These are phyloP conservation scores for Aspergillus funiculosus DNA, from an alignment of 495 filamentous ascomycete species.

Conservation along the genomic window DNA sequence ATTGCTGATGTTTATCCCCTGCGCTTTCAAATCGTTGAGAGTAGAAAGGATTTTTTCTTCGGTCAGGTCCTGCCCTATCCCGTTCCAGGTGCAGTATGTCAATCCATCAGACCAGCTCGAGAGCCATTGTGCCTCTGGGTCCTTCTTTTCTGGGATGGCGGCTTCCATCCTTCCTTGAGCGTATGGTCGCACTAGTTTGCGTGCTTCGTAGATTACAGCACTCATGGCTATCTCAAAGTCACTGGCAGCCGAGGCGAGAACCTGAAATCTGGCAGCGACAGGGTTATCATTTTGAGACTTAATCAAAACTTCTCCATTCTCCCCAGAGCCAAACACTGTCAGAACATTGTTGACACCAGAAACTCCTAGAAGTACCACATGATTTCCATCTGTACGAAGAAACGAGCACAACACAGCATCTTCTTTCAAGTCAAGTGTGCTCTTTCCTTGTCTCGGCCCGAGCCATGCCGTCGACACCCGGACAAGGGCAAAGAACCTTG, in stretches of 20 bases:
- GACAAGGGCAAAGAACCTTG: conserved; percentile 70
- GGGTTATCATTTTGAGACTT: conserved; percentile 65
- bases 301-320: conserved; percentile 60
- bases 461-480: conserved; percentile 82
- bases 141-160: conserved; percentile 30
- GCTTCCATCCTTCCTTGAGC: conserved; percentile 5
- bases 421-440: conserved; percentile 58
- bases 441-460: conserved; percentile 74
- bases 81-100: conserved; percentile 88
- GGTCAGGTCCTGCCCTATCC: conserved; percentile 72
- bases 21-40: conserved; percentile 60
- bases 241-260: conserved; percentile 67
- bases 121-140: conserved; percentile 61
- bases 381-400: conserved; percentile 63
- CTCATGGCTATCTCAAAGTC: conserved; percentile 72
- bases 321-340: conserved; percentile 62
- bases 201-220: conserved; percentile 80
- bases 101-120: conserved; percentile 86
- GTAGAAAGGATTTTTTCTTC: conserved; percentile 74
- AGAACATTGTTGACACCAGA: conserved; percentile 69
- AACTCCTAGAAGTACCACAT: conserved; percentile 77
- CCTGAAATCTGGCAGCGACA: conserved; percentile 46
- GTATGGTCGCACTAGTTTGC: conserved; percentile 54
- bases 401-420: conserved; percentile 81
- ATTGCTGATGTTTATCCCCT: conserved; percentile 69